phyloP scores from a whole-genome alignment of 805 yeast genomes.

The Candida adriatica region DNA sequence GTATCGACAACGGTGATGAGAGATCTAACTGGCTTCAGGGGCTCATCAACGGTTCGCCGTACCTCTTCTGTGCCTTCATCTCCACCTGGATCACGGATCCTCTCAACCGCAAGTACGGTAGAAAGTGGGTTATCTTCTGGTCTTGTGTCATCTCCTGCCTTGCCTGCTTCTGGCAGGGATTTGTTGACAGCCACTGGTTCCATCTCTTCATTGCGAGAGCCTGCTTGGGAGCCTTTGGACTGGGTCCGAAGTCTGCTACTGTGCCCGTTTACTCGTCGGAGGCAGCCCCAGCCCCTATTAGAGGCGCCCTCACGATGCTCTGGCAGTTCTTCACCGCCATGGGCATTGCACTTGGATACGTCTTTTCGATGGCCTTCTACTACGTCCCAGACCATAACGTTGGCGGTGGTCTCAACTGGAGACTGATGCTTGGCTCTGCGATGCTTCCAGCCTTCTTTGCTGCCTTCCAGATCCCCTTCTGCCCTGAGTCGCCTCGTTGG shows the following conservation, averaged over 20 bases:
- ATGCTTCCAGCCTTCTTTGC: constrained; percentile 60
- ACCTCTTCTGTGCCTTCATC: constrained; percentile 52
- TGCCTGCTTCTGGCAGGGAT: constrained; percentile 66
- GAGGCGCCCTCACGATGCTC: constrained; percentile 67
- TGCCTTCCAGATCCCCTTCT: constrained; percentile 52
- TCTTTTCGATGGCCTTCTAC: constrained; percentile 56
- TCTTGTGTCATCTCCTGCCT: constrained; percentile 54
- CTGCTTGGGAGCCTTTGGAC: constrained; percentile 52
- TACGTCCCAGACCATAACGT: constrained; percentile 34
- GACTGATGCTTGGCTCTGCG: constrained; percentile 65
- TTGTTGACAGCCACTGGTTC: constrained; percentile 50
- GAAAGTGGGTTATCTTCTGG: constrained; percentile 61
- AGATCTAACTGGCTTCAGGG: constrained; percentile 55
- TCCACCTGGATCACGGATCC: constrained; percentile 62
- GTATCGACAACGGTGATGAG: constrained; percentile 38
- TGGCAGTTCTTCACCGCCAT: constrained; percentile 74
- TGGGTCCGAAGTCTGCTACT: constrained; percentile 70
- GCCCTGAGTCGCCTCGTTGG: constrained; percentile 77
- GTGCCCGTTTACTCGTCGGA: constrained; percentile 70
- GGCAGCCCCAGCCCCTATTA: constrained; percentile 51
- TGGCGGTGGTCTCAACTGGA: constrained; percentile 49
- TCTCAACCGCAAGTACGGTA: constrained; percentile 48
- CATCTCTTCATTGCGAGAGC: constrained; percentile 63
- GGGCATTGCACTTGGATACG: constrained; percentile 70
- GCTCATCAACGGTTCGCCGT: constrained; percentile 63